phyloP scores from a whole-genome alignment of 306 rosid genomes.

The Erythrophleum fordii region DNA sequence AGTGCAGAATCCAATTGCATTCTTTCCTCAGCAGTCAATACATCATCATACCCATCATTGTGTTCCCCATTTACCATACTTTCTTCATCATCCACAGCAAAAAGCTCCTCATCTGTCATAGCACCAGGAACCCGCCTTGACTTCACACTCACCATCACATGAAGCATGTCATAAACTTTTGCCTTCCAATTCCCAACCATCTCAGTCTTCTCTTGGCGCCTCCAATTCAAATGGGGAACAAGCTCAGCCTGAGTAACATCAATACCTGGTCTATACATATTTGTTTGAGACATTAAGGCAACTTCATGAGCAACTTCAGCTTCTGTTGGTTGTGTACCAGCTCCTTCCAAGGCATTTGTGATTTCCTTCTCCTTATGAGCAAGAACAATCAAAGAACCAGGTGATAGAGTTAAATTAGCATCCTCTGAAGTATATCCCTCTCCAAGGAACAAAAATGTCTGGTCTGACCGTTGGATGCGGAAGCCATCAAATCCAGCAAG shows the following conservation, averaged over 20 bases:
- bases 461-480: conserved; percentile 94
- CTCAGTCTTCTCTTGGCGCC: conserved; percentile 98
- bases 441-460: conserved; percentile 95
- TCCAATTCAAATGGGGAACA: conserved; percentile 92
- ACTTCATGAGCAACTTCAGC: conserved; percentile 97
- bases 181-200: conserved; percentile 98
- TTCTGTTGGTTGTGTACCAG: conserved; percentile 94
- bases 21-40: conserved; percentile 93
- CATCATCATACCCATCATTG: conserved; percentile 88
- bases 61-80: conserved; percentile 75
- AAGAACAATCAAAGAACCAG: conserved; percentile 95
- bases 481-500: conserved; percentile 99
- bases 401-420: conserved; percentile 66
- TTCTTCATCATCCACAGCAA: conserved; percentile 89
- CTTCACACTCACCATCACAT: conserved; percentile 97
- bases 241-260: conserved; percentile 99
- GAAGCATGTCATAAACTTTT: conserved; percentile 95
- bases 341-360: conserved; percentile 97
- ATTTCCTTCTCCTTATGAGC: conserved; percentile 96
- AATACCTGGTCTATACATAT: conserved; percentile 97
- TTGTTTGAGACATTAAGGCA: conserved; percentile 91
- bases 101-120: conserved; percentile 98
- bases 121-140: conserved; percentile 99
- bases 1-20: conserved; percentile 95
- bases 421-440: conserved; percentile 91